phyloP scores from a whole-genome alignment of 148 eudicot species.

The Rhododendron ferrugineum region DNA sequence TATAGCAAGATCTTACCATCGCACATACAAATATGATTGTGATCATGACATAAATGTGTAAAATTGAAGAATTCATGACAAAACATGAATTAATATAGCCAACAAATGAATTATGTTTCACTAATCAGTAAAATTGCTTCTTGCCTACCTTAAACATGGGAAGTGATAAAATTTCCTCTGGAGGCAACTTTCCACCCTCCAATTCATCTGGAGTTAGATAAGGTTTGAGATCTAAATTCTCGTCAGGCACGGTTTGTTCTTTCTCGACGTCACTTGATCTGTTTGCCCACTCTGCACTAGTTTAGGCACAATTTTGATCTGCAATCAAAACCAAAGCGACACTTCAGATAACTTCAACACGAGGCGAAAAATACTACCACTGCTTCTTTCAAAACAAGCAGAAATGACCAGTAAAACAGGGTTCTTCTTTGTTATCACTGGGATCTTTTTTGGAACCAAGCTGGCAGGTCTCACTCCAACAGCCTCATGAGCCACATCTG shows the following conservation, averaged over 20 bases:
- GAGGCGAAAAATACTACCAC: background rate
- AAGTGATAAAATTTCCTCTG: conserved; percentile 87
- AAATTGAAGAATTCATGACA: background rate
- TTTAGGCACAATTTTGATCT: conserved; percentile 79
- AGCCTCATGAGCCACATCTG: conserved; percentile 86
- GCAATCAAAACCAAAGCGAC: conserved; percentile 23
- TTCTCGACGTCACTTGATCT: conserved; percentile 18
- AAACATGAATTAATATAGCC: background rate
- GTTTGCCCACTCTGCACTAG: conserved; percentile 40
- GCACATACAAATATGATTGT: background rate
- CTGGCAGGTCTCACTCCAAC: conserved; percentile 79
- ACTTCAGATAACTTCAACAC: background rate
- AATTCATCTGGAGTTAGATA: conserved; percentile 68
- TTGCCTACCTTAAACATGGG: conserved; percentile 84
- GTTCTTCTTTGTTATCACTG: conserved; percentile 77
- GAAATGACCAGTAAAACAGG: conserved; percentile 59
- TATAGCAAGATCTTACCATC: background rate
- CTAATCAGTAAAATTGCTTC: background rate
- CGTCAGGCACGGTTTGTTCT: conserved; percentile 30
- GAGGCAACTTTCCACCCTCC: conserved; percentile 75
- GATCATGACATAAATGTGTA: background rate
- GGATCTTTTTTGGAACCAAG: conserved; percentile 78
- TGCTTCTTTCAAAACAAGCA: background rate
- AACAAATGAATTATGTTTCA: background rate
- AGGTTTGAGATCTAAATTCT: conserved; percentile 28